A percentile compares a stretch with the other conserved stretches of the same genome.
phyloP scores from a whole-genome alignment of 805 yeast genomes.

The Yamadazyma laniorum region DNA sequence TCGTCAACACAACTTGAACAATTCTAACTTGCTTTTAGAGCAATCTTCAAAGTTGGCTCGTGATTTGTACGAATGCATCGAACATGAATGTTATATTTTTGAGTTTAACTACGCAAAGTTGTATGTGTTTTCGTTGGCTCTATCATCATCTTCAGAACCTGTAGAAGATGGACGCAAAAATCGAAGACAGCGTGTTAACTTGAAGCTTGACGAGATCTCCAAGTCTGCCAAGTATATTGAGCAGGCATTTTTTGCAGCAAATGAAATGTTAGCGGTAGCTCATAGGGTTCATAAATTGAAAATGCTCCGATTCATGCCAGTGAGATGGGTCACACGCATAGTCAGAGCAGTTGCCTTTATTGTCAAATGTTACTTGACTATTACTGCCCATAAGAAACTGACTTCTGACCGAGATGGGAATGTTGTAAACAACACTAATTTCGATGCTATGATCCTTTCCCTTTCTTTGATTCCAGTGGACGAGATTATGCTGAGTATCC shows the following conservation, averaged over 20 bases:
- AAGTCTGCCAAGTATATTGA: constrained; percentile 75
- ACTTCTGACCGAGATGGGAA: constrained; percentile 5
- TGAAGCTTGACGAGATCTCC: constrained; percentile 67
- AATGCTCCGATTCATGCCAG: constrained; percentile 76
- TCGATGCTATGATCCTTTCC: constrained; percentile 51
- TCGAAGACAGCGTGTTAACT: constrained; percentile 21
- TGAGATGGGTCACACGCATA: constrained; percentile 85
- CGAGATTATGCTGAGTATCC: constrained; percentile 66
- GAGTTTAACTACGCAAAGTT: constrained; percentile 84
- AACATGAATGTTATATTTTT: constrained; percentile 68
- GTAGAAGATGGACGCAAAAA: constrained; percentile 11
- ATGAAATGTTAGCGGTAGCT: constrained; percentile 70
- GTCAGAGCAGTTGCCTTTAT: constrained; percentile 88
- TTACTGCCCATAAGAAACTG: constrained; percentile 45
- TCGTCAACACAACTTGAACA: constrained; percentile 26
- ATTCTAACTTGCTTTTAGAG: constrained; percentile 18
- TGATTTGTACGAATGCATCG: constrained; percentile 46
- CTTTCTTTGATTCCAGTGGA: constrained; percentile 66
- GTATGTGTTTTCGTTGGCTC: constrained; percentile 80
- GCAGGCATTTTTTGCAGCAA: constrained; percentile 80
- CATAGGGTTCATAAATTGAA: constrained; percentile 64
- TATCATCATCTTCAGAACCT: constrained; percentile 41
- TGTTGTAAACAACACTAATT: constrained; percentile 24
- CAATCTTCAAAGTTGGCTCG: constrained; percentile 35
- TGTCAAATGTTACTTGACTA: constrained; percentile 76